phyloP scores from a whole-genome alignment of 345 rosid genomes.

The Citrus sp. region DNA sequence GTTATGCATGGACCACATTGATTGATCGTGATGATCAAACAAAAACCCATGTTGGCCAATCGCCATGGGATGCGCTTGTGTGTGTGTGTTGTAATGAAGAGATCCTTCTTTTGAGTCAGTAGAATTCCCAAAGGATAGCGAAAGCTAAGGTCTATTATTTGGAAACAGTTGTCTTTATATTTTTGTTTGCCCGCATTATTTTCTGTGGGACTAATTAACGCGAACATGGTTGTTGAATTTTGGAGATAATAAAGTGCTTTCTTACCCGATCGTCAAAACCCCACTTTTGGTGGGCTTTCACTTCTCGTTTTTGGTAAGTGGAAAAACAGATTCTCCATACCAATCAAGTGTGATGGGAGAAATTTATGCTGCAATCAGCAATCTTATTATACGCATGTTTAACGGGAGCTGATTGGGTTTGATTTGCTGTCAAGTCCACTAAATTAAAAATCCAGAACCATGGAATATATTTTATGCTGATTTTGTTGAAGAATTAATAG shows the following conservation, averaged over 20 bases:
- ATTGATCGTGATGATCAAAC: background rate
- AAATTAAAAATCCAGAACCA: too few species aligned
- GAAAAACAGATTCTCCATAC: background rate
- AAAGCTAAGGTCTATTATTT: conserved; percentile 8
- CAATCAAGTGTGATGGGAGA: background rate
- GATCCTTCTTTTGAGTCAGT: background rate
- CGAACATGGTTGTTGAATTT: conserved; percentile 2
- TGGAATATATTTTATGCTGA: background rate
- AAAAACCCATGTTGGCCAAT: background rate
- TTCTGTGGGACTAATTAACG: background rate
- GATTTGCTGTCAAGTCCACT: background rate
- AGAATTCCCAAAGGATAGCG: background rate
- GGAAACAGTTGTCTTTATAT: conserved; percentile 3
- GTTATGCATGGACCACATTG: conserved; percentile 1
- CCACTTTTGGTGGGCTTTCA: background rate
- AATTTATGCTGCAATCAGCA: background rate
- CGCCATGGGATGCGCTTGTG: background rate
- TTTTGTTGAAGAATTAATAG: background rate
- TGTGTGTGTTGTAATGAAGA: background rate
- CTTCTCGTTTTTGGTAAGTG: background rate
- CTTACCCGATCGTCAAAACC: background rate
- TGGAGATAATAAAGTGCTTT: conserved; percentile 3
- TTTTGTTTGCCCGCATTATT: background rate
- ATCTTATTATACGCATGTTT: background rate
- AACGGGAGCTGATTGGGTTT: background rate